Conservation (phyloP, 2,329 filamentous ascomycete genomes). For the Phaeosphaeria sp. region DNA sequence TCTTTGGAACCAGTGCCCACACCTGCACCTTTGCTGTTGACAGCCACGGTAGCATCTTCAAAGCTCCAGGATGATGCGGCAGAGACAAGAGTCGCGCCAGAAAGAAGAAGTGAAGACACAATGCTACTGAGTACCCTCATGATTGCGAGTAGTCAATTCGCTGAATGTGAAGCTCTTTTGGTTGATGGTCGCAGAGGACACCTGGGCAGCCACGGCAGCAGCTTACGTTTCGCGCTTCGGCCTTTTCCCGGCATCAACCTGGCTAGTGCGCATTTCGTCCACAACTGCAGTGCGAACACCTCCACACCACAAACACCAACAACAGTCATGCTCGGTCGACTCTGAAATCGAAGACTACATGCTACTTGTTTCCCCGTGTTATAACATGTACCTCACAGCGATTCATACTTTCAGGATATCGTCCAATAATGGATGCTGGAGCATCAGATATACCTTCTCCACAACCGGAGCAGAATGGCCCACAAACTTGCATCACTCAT, state of each 20-base stretch:
- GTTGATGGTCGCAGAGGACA: slow-evolving; percentile 10
- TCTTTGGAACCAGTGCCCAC: slow-evolving; percentile 63
- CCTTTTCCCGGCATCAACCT: slow-evolving; percentile 10
- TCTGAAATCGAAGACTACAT: too few relatives aligned
- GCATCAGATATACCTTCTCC: too few relatives aligned
- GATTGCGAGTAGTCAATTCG: slow-evolving; percentile 28
- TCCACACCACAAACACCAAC: not conserved
- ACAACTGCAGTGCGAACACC: not conserved
- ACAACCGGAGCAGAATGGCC: too few relatives aligned
- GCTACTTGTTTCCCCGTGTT: too few relatives aligned
- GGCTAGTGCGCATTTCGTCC: slow-evolving; percentile 8
- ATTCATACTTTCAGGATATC: too few relatives aligned
- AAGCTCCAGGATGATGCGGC: slow-evolving; percentile 73
- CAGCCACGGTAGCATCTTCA: slow-evolving; percentile 71
- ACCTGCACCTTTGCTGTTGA: slow-evolving; percentile 66
- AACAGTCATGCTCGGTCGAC: not conserved
- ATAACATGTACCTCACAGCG: too few relatives aligned
- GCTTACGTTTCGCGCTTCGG: slow-evolving; percentile 24
- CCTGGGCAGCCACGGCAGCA: slow-evolving; percentile 15
- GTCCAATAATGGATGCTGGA: too few relatives aligned
- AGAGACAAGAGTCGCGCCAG: slow-evolving; percentile 49
- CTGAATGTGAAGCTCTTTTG: slow-evolving; percentile 33
- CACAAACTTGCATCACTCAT: too few relatives aligned
- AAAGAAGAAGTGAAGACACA: slow-evolving; percentile 51
- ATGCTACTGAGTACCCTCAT: slow-evolving; percentile 54